Evolutionary conservation across 345 rosid species (phyloP), one percentile per base, ranked within the genome.

Genomic region (Isatis tinctoria): DNA sequence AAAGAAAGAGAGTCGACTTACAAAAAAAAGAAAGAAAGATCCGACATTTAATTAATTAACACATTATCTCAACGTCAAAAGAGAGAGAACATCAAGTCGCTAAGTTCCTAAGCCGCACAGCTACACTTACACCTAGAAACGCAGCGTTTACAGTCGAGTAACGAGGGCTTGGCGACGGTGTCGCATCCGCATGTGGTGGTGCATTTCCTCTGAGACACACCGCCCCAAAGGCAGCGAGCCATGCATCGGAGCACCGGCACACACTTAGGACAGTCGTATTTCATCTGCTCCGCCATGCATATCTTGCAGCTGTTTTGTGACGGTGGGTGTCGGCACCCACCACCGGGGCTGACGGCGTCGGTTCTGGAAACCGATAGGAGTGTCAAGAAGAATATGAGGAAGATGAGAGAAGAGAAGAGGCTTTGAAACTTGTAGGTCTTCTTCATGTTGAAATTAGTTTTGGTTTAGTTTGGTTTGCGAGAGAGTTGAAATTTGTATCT

Each of bases 151-250:
- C 97, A 90, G 10, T 82, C 85, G 1, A 83, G 35, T 44, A 92
- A 80, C 13, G 68, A 84, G 8, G 87, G 84, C 60, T 82, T 82
- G 10, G 79, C 83, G 37, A 22, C n/a, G 33, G 74, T 74, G 54
- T 77, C 70, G 70, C 87, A 84, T 41, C 89, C 81, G 4, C 97
- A 90, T 60, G 78, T 81, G 16, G 58, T 41, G 9, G 63, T 69
- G 72, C 97, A 90, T 10, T 60, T 74, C 0, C 82, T 40, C 69
- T 52, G 83, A 4, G 86, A 30, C 6, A 59, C 74, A 45, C 92
- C 94, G 1, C 90, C 79, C 97, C 96, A 90, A 79, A 90, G 82
- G 74, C 97, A 92, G 78, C 78, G 78, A 0, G 91, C 91, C 96
- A 88, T 87, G 88, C 97, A 90, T 14, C 74, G 82, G 2, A 92